Evolutionary conservation across 495 filamentous ascomycete species (phyloP).

Genomic region (Elaphomyces granulatus): DNA sequence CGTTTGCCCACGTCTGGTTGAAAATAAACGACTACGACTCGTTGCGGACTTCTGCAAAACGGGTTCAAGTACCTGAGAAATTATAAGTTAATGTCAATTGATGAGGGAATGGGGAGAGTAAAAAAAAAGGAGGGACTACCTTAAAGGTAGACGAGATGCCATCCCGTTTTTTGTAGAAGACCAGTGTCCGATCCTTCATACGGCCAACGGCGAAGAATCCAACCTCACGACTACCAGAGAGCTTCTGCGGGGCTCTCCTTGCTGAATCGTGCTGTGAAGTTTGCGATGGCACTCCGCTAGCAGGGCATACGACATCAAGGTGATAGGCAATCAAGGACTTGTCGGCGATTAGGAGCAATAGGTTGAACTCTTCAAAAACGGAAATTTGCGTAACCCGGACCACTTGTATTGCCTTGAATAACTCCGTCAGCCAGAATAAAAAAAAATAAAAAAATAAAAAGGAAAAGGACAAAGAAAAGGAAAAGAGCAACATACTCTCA

Average conservation of each 20-base stretch:
- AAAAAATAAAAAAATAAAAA: background rate
- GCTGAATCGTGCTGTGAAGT: conserved; percentile 44
- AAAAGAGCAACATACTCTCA: conserved; percentile 41
- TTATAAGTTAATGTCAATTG: too few species aligned
- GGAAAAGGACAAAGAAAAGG: conserved; percentile 1
- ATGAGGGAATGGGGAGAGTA: too few species aligned
- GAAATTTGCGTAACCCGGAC: conserved; percentile 79
- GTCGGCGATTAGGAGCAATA: conserved; percentile 82
- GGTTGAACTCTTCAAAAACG: conserved; percentile 86
- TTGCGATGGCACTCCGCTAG: conserved; percentile 42
- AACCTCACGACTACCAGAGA: conserved; percentile 78
- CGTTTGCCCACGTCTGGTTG: conserved; percentile 53
- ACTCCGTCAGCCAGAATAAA: background rate
- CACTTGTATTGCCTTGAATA: conserved; percentile 50
- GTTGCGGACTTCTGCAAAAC: conserved; percentile 63
- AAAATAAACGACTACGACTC: conserved; percentile 50
- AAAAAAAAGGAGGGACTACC: conserved; percentile 18
- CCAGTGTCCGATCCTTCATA: conserved; percentile 90
- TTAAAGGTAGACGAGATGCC: conserved; percentile 87
- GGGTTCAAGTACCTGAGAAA: conserved; percentile 80
- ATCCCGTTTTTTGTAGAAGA: conserved; percentile 96
- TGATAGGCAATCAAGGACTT: conserved; percentile 88
- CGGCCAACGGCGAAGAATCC: conserved; percentile 88
- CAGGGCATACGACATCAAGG: conserved; percentile 72
- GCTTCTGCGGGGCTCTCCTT: conserved; percentile 72